Percentiles rank a stretch among this genome's conserved stretches.
These are phyloP conservation scores for Euphorbia schlechtendalii DNA, from an alignment of 441 rosid species.

Conservation along the genomic window DNA sequence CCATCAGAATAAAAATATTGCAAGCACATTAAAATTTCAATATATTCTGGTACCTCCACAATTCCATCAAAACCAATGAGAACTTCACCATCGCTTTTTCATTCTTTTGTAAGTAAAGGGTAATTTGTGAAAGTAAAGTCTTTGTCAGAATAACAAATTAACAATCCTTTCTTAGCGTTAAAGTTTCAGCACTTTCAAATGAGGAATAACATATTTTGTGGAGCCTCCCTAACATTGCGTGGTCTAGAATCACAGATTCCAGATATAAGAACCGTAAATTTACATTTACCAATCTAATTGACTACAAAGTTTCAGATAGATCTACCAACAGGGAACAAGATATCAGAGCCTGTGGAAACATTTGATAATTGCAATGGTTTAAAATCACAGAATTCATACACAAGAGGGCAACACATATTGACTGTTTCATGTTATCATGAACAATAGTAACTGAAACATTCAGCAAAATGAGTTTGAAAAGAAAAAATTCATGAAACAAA, in stretches of 20 bases:
- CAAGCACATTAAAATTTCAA: neutral
- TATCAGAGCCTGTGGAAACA: neutral
- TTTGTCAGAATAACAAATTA: no score
- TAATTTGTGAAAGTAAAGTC: no score
- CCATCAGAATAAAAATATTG: neutral
- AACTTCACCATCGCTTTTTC: no score
- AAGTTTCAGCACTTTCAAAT: neutral
- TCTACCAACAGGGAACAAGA: neutral
- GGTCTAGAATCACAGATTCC: neutral
- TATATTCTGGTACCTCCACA: neutral
- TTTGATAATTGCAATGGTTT: neutral
- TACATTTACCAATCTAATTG: no score
- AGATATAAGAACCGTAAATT: neutral
- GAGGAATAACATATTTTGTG: neutral
- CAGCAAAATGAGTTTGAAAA: no score
- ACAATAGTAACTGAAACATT: neutral
- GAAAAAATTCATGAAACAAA: no score
- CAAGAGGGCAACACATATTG: neutral
- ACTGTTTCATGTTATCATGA: neutral
- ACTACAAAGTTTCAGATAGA: neutral
- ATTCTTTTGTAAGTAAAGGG: neutral
- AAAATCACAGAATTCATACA: neutral
- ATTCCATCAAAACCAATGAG: constrained; percentile 2
- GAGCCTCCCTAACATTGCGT: neutral
- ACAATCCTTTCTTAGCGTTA: neutral